Conservation (phyloP, 805 yeast species). For the Wickerhamiella shivajii region DNA sequence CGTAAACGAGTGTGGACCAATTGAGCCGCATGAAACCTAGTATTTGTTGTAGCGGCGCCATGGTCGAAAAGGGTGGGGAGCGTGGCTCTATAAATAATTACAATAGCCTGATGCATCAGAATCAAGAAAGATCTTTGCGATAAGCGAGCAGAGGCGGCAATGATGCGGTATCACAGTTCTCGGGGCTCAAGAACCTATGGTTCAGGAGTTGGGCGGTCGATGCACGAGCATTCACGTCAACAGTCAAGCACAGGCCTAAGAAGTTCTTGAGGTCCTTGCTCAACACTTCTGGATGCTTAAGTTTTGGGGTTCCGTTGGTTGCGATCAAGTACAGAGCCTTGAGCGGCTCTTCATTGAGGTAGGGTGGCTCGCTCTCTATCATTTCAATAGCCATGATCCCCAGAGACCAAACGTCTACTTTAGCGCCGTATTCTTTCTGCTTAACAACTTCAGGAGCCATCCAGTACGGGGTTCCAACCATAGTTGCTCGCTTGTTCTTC, state of each 20-base stretch:
- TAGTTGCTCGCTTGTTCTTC: conserved; percentile 60
- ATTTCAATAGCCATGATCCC: conserved; percentile 80
- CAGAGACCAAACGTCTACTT: conserved; percentile 70
- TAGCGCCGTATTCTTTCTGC: conserved; percentile 67
- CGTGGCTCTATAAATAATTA: too few species aligned
- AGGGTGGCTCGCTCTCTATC: conserved; percentile 81
- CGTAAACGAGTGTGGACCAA: too few species aligned
- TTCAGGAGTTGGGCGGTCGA: conserved; percentile 72
- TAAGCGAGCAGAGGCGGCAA: conserved; percentile 25
- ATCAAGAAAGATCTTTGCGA: conserved; percentile 4
- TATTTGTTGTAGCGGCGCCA: too few species aligned
- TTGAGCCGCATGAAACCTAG: too few species aligned
- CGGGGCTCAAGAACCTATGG: conserved; percentile 37
- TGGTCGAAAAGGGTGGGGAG: too few species aligned
- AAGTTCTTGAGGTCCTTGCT: conserved; percentile 71
- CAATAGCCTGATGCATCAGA: too few species aligned
- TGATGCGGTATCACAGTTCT: conserved; percentile 20
- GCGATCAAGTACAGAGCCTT: conserved; percentile 65
- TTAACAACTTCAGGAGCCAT: conserved; percentile 82
- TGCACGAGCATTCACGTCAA: conserved; percentile 85
- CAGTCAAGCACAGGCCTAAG: conserved; percentile 81
- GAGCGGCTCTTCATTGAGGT: conserved; percentile 63
- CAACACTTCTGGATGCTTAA: conserved; percentile 53
- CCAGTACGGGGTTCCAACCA: conserved; percentile 87
- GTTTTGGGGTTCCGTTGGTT: conserved; percentile 67